Conservation (phyloP, 23 red algal species). For the Gracilaria gracilis region DNA sequence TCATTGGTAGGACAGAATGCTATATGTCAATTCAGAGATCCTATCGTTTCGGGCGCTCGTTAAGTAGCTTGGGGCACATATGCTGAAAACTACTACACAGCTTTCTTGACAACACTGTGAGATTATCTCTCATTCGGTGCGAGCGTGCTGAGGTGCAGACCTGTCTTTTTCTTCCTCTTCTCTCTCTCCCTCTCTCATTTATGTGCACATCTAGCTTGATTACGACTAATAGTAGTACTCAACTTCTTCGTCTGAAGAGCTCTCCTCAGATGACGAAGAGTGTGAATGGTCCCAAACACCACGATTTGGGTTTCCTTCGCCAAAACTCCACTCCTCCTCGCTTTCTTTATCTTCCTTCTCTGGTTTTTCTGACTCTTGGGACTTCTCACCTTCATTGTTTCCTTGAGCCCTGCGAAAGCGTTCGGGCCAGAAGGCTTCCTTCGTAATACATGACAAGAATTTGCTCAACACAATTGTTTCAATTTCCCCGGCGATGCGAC, state of each 20-base stretch:
- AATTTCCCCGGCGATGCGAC: constrained; percentile 51
- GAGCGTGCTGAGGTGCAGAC: background rate
- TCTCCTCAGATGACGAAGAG: constrained; percentile 23
- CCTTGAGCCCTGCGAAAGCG: background rate
- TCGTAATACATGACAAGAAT: constrained; percentile 37
- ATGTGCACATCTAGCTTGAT: too few species aligned
- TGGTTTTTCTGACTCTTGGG: background rate
- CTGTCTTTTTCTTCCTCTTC: background rate
- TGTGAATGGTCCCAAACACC: constrained; percentile 15
- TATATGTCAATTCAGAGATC: too few species aligned
- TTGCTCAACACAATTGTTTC: constrained; percentile 41
- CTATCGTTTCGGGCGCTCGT: too few species aligned
- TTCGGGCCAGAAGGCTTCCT: constrained; percentile 55
- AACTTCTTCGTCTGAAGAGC: constrained; percentile 1
- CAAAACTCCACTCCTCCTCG: constrained; percentile 49
- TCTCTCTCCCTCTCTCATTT: too few species aligned
- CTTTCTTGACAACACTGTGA: background rate
- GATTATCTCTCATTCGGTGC: background rate
- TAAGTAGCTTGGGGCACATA: too few species aligned
- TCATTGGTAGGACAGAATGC: too few species aligned
- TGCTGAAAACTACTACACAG: too few species aligned
- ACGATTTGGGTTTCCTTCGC: constrained; percentile 59
- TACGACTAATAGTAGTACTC: too few species aligned
- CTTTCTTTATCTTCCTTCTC: background rate
- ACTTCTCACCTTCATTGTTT: background rate